phyloP scores from a whole-genome alignment of 2,329 filamentous ascomycete species.

The Orbilia javanica region DNA sequence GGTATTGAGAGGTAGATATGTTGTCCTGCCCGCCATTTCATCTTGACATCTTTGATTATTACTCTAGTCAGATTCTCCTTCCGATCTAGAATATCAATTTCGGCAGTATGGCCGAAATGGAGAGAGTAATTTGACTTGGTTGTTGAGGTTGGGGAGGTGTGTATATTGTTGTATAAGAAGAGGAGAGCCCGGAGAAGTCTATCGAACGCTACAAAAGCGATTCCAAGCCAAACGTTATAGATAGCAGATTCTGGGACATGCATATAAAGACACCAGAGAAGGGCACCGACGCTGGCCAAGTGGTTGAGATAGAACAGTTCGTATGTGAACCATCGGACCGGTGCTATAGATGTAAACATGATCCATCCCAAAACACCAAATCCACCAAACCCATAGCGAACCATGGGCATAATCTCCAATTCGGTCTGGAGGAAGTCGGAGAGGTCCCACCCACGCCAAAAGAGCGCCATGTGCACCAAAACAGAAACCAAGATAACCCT shows the following conservation, averaged over 20 bases:
- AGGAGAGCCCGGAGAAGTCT: conserved; percentile 64
- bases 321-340: conserved; percentile 75
- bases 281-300: conserved; percentile 72
- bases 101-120: conserved; percentile 47
- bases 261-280: conserved; percentile 74
- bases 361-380: conserved; percentile 78
- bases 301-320: conserved; percentile 79
- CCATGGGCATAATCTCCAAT: conserved; percentile 73
- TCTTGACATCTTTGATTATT: conserved; percentile 68
- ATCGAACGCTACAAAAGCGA: conserved; percentile 75
- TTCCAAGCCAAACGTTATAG: conserved; percentile 76
- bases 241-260: conserved; percentile 74
- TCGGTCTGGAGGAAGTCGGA: conserved; percentile 73
- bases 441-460: conserved; percentile 74
- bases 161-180: conserved; percentile 43
- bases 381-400: conserved; percentile 76
- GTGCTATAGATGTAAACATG: conserved; percentile 73
- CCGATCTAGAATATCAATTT: conserved; percentile 48
- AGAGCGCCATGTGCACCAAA: conserved; percentile 78
- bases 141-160: not conserved
- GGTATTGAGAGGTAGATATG: conserved; percentile 96
- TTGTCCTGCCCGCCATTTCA: conserved; percentile 92
- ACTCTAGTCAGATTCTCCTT: conserved; percentile 52
- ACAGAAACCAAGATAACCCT: conserved; percentile 77
- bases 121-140: conserved; percentile 28